phyloP scores from a whole-genome alignment of 257 asterid species.

The Plantago elongata region DNA sequence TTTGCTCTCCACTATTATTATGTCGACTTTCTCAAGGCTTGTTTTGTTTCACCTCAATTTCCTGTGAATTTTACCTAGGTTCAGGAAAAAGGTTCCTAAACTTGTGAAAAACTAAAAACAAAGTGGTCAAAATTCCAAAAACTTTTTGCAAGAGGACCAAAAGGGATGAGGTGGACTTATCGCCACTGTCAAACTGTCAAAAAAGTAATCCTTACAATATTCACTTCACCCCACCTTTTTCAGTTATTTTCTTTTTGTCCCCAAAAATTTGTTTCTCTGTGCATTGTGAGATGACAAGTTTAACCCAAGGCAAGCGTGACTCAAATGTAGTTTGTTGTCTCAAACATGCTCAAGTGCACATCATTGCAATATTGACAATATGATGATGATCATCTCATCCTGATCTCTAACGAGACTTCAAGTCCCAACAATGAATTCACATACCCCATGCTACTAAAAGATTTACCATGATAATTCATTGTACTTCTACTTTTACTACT shows the following conservation, averaged over 20 bases:
- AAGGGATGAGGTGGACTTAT: background rate
- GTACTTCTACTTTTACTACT: no score
- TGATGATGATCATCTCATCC: background rate
- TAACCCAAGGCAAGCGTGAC: conserved; percentile 6
- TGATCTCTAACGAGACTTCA: conserved; percentile 21
- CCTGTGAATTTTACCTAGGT: no score
- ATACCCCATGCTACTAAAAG: background rate
- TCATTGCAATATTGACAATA: conserved; percentile 31
- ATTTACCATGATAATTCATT: background rate
- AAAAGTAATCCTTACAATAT: background rate
- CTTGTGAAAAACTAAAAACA: background rate
- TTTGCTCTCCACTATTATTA: background rate
- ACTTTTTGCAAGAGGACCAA: background rate
- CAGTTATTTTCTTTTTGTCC: conserved; percentile 7
- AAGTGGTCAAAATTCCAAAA: background rate
- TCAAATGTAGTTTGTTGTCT: background rate
- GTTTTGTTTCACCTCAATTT: no score
- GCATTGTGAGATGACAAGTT: background rate
- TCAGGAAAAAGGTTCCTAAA: no score
- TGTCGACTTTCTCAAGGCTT: background rate
- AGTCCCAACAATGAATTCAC: conserved; percentile 22
- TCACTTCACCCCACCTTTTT: background rate
- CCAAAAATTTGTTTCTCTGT: background rate
- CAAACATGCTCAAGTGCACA: conserved; percentile 27
- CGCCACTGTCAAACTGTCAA: conserved; percentile 5